Conservation (phyloP, 148 eudicot species). For the Tetragonia tetragonoides region DNA sequence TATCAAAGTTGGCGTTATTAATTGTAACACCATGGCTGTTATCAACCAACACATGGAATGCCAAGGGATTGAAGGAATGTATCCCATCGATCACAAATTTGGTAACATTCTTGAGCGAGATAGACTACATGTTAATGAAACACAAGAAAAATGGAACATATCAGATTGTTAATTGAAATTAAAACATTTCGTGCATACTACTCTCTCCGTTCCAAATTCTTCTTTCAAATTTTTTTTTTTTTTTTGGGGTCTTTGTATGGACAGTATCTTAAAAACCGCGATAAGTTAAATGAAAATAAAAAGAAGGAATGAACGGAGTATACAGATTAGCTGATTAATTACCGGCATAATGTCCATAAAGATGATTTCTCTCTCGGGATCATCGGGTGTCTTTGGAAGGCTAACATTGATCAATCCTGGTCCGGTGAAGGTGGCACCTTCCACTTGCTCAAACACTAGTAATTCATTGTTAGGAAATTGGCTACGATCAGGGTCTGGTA, state of each 20-base stretch:
- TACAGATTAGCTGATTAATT: not conserved
- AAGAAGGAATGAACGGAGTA: too few relatives aligned
- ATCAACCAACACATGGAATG: constrained; percentile 45
- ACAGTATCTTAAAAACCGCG: too few relatives aligned
- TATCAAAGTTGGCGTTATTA: constrained; percentile 34
- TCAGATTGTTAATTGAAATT: not conserved
- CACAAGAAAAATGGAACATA: not conserved
- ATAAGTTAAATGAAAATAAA: too few relatives aligned
- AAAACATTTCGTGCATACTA: not conserved
- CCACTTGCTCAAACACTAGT: constrained; percentile 21
- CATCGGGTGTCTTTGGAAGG: not conserved
- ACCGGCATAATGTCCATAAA: constrained; percentile 33
- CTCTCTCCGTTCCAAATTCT: too few relatives aligned
- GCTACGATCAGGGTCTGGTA: constrained; percentile 28
- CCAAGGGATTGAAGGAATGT: constrained; percentile 39
- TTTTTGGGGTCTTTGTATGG: too few relatives aligned
- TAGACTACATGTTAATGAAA: constrained; percentile 27
- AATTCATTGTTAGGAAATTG: constrained; percentile 32
- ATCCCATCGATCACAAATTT: constrained; percentile 34
- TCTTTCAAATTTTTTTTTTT: too few relatives aligned
- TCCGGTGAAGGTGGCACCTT: constrained; percentile 24
- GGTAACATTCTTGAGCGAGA: constrained; percentile 26
- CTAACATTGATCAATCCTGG: constrained; percentile 20
- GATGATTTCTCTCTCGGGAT: constrained; percentile 11
- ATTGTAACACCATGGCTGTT: constrained; percentile 28